These are phyloP conservation scores for Aspergillus indologenus DNA, from an alignment of 495 filamentous ascomycete species.

Conservation along the genomic window DNA sequence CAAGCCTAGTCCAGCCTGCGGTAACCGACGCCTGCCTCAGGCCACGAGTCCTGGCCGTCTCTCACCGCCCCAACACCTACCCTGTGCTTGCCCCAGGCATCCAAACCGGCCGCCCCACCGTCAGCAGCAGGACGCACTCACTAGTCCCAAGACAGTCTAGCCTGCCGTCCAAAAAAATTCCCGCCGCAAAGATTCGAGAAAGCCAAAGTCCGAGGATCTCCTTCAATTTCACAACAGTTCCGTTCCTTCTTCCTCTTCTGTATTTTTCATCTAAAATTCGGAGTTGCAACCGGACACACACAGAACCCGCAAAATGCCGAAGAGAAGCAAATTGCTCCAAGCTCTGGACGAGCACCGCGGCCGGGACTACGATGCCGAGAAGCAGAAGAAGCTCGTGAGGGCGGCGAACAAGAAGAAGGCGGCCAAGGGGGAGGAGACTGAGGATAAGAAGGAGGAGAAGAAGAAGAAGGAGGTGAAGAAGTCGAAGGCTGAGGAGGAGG, in stretches of 20 bases:
- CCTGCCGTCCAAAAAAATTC: neutral
- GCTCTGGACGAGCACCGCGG: constrained; percentile 67
- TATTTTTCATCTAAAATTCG: too few species aligned
- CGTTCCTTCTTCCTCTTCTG: too few species aligned
- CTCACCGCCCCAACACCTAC: too few species aligned
- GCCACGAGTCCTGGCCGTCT: too few species aligned
- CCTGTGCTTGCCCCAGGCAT: too few species aligned
- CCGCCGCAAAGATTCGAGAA: neutral
- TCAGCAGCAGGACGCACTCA: too few species aligned
- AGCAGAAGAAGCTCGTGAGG: constrained; percentile 59
- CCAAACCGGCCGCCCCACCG: too few species aligned
- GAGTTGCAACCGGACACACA: neutral
- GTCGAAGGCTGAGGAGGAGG: constrained; percentile 27
- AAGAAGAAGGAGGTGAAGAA: constrained; percentile 18
- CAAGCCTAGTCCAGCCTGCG: neutral
- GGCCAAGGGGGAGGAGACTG: constrained; percentile 13
- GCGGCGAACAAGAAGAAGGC: constrained; percentile 52
- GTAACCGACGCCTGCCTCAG: too few species aligned
- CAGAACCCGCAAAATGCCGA: constrained; percentile 45
- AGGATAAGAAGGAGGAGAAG: constrained; percentile 28
- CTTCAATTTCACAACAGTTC: neutral
- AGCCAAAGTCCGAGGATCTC: constrained; percentile 5
- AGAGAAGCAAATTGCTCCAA: constrained; percentile 62
- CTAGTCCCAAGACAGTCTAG: too few species aligned
- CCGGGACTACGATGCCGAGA: constrained; percentile 64